Evolutionary conservation across 1,139 yeast genomes (phyloP), one percentile per base, ranked within the genome.

Genomic region (Yamadazyma siamensis): DNA sequence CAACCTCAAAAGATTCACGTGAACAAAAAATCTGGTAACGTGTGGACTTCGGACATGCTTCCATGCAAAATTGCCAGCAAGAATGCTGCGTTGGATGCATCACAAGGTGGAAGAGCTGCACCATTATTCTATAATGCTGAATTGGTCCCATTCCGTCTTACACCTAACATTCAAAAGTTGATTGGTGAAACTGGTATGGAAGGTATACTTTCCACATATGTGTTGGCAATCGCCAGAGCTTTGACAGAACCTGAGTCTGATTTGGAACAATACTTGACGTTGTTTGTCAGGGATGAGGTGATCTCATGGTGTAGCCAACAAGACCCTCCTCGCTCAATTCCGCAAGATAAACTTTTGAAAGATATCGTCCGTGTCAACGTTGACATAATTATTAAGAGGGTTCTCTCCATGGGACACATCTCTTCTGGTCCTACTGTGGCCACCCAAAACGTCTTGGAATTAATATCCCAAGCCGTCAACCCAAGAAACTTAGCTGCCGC

Each of bases 121-220:
- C 98, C 99, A 18, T 72, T 91, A 22, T 88, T 91, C 67, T 85
- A 84, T 52, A 87, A 88, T 47, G 79, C 89, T n/a, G 99, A 94
- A 54, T 77, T 88, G 44, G 97, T 91, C 30, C 97, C 98, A 24
- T 91, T 94, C 73, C 74, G 99, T 51, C 71, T 94, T 51, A 91
- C 99, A 5, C 98, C 98, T 23, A 94, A 94, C 52, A 76, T 94
- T 35, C 98, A 91, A 56, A 81, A 84, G 43, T 71, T 91, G 49
- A 87, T 94, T 66, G 98, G 98, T 21, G 95, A 89, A 40, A 79
- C 91, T 15, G 85, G 91, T 4, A 63, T 88, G 49, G 98, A 94
- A 57, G 98, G 98, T 33, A 71, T 94, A 13, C 77, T 88, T 44
- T 80, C 96, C 1, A 89, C 88, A 39, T 79, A 89, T 47, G 68